Evolutionary conservation across 2,329 filamentous ascomycete genomes (phyloP).

Genomic region (Verticillium klebahnii): DNA sequence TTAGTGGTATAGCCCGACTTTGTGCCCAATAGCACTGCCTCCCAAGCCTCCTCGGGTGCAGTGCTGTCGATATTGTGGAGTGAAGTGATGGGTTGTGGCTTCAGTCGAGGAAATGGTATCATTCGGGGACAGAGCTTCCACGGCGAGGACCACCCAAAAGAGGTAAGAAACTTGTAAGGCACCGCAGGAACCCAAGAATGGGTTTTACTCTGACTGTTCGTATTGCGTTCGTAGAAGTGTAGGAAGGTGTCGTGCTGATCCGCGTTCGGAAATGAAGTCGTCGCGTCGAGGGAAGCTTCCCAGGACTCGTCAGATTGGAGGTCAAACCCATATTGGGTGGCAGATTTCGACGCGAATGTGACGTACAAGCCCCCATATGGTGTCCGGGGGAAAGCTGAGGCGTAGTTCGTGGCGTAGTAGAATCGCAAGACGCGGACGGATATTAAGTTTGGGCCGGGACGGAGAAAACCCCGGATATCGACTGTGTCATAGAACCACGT

Average conservation of each 20-base stretch:
- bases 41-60: not conserved
- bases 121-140: too few relatives aligned
- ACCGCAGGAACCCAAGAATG: too few relatives aligned
- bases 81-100: too few relatives aligned
- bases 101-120: too few relatives aligned
- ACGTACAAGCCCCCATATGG: slow-evolving; percentile 8
- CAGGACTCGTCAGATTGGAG: slow-evolving; percentile 5
- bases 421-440: slow-evolving; percentile 13
- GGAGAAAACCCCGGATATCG: slow-evolving; percentile 15
- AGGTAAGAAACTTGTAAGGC: too few relatives aligned
- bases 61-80: too few relatives aligned
- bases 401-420: slow-evolving; percentile 9
- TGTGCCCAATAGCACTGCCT: not conserved
- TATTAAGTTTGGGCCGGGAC: slow-evolving; percentile 10
- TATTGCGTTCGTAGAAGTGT: slow-evolving; percentile 9
- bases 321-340: too few relatives aligned
- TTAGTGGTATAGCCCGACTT: too few relatives aligned
- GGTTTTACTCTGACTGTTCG: too few relatives aligned
- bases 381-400: slow-evolving; percentile 11
- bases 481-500: slow-evolving; percentile 20
- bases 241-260: slow-evolving; percentile 12
- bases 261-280: slow-evolving; percentile 1
- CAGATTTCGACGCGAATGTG: not conserved
- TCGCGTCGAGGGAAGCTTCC: slow-evolving; percentile 7
- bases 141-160: too few relatives aligned